Evolutionary conservation across 2,329 filamentous ascomycete genomes (phyloP).

Genomic region (Pochonia chlamydosporia): DNA sequence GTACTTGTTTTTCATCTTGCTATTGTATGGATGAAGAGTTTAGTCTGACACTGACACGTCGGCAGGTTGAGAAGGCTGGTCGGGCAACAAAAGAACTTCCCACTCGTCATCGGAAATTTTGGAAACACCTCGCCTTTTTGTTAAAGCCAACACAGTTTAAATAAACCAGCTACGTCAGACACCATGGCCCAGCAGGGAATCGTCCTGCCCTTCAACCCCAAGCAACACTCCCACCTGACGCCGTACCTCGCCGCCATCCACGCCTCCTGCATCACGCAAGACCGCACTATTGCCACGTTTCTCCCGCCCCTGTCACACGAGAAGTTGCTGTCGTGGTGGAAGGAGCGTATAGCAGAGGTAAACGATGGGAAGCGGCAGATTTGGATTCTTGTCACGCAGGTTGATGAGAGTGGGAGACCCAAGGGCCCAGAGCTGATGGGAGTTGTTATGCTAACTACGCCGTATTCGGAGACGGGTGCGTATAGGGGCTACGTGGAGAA

Average conservation of each 20-base stretch:
- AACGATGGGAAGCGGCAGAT: constrained; percentile 41
- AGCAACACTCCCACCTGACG: constrained; percentile 44
- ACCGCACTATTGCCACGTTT: constrained; percentile 52
- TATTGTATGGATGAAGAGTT: too few species aligned
- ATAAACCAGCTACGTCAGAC: neutral
- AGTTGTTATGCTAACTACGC: constrained; percentile 48
- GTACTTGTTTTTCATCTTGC: too few species aligned
- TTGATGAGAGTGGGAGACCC: constrained; percentile 25
- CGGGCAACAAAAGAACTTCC: too few species aligned
- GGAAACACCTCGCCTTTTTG: too few species aligned
- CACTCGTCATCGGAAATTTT: too few species aligned
- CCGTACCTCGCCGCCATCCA: constrained; percentile 54
- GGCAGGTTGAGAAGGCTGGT: too few species aligned
- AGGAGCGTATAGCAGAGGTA: constrained; percentile 43
- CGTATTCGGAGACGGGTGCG: constrained; percentile 47
- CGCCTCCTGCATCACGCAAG: constrained; percentile 51
- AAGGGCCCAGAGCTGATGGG: constrained; percentile 45
- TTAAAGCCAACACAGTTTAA: too few species aligned
- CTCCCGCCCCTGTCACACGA: constrained; percentile 51
- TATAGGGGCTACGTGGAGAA: constrained; percentile 52
- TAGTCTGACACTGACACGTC: too few species aligned
- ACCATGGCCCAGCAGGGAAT: constrained; percentile 26
- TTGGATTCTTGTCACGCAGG: constrained; percentile 41
- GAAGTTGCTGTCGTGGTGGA: constrained; percentile 54
- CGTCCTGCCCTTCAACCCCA: constrained; percentile 37